Percentiles rank a stretch among this genome's conserved stretches.
Evolutionary conservation across 495 filamentous ascomycete genomes (phyloP).

Genomic region (Amphirosellinia nigrospora): DNA sequence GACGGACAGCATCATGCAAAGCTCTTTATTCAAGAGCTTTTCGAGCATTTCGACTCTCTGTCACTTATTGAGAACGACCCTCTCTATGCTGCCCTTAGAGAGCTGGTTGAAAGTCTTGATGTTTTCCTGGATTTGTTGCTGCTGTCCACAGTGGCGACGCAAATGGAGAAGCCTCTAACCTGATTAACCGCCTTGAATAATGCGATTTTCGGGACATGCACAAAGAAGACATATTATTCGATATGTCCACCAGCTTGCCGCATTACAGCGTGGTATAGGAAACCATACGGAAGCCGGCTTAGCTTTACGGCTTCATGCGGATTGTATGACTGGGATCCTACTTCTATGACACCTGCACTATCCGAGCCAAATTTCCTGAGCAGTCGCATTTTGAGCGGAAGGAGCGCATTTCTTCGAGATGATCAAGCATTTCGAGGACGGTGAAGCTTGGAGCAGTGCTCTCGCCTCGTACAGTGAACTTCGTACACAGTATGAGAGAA

Average conservation of each 20-base stretch:
- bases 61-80: conserved; percentile 70
- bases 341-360: conserved; percentile 68
- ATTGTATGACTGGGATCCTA: conserved; percentile 92
- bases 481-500: conserved; percentile 83
- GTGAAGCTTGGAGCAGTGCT: conserved; percentile 89
- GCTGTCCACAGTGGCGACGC: conserved; percentile 87
- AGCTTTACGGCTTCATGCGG: conserved; percentile 87
- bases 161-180: conserved; percentile 70
- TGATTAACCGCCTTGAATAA: conserved; percentile 87
- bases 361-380: conserved; percentile 77
- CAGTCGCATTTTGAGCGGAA: conserved; percentile 93
- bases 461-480: conserved; percentile 92
- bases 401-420: conserved; percentile 88
- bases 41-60: conserved; percentile 78
- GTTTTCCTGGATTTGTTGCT: conserved; percentile 90
- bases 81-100: conserved; percentile 75
- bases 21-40: conserved; percentile 85
- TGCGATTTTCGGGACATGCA: conserved; percentile 98
- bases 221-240: conserved; percentile 94
- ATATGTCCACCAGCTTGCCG: conserved; percentile 92
- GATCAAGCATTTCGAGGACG: conserved; percentile 93
- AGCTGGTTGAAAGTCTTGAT: conserved; percentile 81
- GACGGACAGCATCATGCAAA: conserved; percentile 87
- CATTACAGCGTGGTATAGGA: conserved; percentile 72
- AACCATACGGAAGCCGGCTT: conserved; percentile 92